Base-by-base conservation (phyloP, 768 basidiomycete species). In the Tubosaeta sp. region DNA sequence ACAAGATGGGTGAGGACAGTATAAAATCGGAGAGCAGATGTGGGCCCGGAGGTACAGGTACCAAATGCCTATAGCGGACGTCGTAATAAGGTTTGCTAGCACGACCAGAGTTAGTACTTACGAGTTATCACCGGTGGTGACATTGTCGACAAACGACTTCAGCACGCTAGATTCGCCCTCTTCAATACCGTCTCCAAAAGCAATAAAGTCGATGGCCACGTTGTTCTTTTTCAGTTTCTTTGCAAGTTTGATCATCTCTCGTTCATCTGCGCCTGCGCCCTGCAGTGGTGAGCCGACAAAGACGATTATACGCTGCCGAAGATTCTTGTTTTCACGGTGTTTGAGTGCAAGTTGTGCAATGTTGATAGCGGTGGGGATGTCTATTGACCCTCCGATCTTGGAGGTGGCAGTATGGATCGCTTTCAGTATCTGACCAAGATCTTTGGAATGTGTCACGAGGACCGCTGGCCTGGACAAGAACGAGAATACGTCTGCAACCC, bases 181-280 rank as follows among this genome's bases (percentile, higher is more conserved):
- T 64, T 86, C 87, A 40, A 94, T 88, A 6, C 84, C 89, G 60
- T 95, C 94, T 1, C 95, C 95, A 68, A 92, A 97, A 6, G 81
- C 81, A 25, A 98, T 75, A 45, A 98, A 76, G 69, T 99, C 96
- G 22, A 98, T 79, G 1, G 94, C 90, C 38, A 99, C 93, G 61
- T 97, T 99, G 69, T 98, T 98, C 84, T 99, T 99, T 79, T 97
- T 97, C 55, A 99, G 77, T 70, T 93, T 96, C 77, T 94, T 96
- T 10, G 94, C 96, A 31, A 99, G 80, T 66, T 84, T 87, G 59
- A 89, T 74, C 80, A 94, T 85, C 48, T 77, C 76, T 59, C 87
- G 84, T 65, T 91, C 88, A 52, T 90, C 86, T 11, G 85, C 81
- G 8, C 76, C 84, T 27, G 73, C 66, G 27, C 82, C 85, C 19